Evolutionary conservation across 305 asterid species (phyloP).

Genomic region (Caryopteris hybrid): DNA sequence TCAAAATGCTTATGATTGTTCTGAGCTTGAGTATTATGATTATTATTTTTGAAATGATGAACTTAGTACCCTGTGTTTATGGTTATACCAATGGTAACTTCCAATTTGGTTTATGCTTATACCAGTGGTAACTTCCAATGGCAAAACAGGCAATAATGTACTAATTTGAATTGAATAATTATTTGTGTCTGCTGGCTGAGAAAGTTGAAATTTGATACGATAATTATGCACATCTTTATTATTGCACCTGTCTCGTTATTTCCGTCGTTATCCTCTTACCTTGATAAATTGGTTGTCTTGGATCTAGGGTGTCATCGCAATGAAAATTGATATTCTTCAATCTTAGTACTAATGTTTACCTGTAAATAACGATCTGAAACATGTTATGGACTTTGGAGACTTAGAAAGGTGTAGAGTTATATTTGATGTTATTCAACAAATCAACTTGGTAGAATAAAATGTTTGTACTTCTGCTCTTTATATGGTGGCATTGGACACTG

Average conservation of each 20-base stretch:
- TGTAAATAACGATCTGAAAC: conserved; percentile 2
- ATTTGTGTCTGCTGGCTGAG: neutral
- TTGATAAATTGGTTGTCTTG: neutral
- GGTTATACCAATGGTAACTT: neutral
- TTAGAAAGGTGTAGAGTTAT: neutral
- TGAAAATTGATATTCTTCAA: neutral
- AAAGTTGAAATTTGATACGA: neutral
- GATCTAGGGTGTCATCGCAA: neutral
- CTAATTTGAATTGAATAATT: neutral
- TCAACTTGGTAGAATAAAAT: neutral
- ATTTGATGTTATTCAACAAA: neutral
- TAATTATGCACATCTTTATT: neutral
- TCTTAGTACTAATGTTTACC: neutral
- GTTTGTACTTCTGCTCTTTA: neutral
- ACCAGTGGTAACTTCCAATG: neutral
- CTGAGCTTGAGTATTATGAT: neutral
- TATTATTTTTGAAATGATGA: neutral
- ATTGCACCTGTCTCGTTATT: neutral
- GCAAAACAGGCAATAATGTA: neutral
- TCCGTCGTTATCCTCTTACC: neutral
- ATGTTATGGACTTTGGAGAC: neutral
- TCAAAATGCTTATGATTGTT: neutral
- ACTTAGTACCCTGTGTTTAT: neutral
- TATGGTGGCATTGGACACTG: conserved; percentile 1
- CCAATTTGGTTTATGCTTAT: neutral